Base-by-base conservation (phyloP, 2,329 filamentous ascomycete genomes). In the Ophiognomonia clavigignenti-juglandacearum region DNA sequence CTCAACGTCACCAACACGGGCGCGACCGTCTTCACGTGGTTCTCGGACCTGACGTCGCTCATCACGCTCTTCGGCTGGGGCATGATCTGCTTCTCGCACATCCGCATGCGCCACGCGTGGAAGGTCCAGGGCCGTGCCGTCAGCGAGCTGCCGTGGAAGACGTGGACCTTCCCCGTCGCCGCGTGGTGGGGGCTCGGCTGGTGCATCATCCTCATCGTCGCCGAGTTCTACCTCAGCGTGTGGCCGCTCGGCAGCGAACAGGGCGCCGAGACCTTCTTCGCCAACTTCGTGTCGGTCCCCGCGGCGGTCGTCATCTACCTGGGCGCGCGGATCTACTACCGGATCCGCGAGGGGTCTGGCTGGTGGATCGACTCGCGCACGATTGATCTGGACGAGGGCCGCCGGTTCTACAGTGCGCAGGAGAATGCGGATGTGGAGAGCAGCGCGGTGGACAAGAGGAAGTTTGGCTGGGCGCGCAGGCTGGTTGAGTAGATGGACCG, bases 141-240 rank as follows among this genome's bases (percentile, higher is more conserved):
- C 3, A 54, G 59, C 4, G 63, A 69, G 8, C 61, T 71, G 1
- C 67, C 67, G 1, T 65, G 71, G 71, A 67, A 62, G 49, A 66
- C 66, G 2, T 70, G 68, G 64, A 65, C 67, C 1, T 73, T 62
- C 53, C 72, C 72, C 0, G 66, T 62, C 39, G 65, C 62, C 2
- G 63, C 70, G 0, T 71, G 59, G 57, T 75, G 65, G 63, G 71
- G 68, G 2, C 60, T 74, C 26, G 50, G 55, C 32, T 71, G 66
- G 63, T 73, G 68, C 45, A 59, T 70, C 32, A 41, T 72, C 13
- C 64, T 75, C 26, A 65, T 74, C 49, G 60, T 71, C 34, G 64
- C 68, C 4, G 64, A 74, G 47, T 74, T 75, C 54, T 75, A 75
- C 51, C 65, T 75, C 1, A 59, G 65, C 4, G 58, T 74, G 3